phyloP scores from a whole-genome alignment of 163 green algal genomes.

The Scenedesmus sp. region DNA sequence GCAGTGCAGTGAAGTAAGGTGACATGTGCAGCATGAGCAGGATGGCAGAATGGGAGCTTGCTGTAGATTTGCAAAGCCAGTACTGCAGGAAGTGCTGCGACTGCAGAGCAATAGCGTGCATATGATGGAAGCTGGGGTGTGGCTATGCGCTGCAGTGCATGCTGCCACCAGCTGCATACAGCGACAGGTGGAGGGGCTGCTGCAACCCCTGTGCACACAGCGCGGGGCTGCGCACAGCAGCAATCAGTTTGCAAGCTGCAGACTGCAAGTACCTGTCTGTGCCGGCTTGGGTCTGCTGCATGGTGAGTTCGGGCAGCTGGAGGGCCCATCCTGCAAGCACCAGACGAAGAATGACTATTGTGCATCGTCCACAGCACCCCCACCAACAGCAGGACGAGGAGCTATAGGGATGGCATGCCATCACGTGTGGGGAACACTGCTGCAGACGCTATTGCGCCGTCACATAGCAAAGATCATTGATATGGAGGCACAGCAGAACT shows the following conservation, averaged over 20 bases:
- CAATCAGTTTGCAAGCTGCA: not conserved
- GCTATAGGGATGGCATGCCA: not conserved
- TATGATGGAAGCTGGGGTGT: not conserved
- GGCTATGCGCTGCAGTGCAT: no score
- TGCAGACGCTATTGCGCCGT: not conserved
- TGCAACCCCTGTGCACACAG: not conserved
- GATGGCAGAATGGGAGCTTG: no score
- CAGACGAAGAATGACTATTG: not conserved
- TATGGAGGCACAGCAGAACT: not conserved
- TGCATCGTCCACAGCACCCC: not conserved
- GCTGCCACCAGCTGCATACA: not conserved
- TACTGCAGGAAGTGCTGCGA: no score
- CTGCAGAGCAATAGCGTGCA: not conserved
- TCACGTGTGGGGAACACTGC: not conserved
- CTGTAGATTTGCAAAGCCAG: not conserved
- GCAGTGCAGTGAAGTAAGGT: not conserved
- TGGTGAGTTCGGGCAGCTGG: not conserved
- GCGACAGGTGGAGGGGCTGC: not conserved
- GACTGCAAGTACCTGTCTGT: constrained; percentile 29
- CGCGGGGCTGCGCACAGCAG: not conserved
- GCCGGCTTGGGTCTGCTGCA: constrained; percentile 6
- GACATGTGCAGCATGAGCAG: no score
- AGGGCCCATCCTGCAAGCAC: constrained; percentile 22
- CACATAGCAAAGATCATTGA: not conserved
- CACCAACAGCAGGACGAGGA: not conserved